Base-by-base conservation (phyloP, 768 basidiomycete genomes). In the Trametopsis cervina region DNA sequence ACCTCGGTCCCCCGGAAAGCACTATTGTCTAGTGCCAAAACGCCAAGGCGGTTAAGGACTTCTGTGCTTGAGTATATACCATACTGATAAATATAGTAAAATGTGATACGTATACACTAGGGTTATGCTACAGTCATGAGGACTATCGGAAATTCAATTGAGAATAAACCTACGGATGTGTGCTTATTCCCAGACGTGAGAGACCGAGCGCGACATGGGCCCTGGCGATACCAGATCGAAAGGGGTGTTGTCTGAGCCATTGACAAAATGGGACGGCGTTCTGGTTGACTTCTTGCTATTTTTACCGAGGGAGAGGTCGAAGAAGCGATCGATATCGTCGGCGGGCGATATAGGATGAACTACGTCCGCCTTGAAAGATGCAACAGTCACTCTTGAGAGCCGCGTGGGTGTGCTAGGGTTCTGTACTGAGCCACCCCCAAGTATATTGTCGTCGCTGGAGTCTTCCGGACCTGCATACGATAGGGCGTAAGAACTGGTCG, bases 1-100 rank as follows among this genome's bases (percentile, higher is more conserved):
- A 81, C 57, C 67, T 84, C 26, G 81, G 81, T 5, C 81, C 81
- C 26, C 79, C 81, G 1, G 81, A 83, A 60, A 80, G 78, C 58
- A 58, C 67, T 15, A 49, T 46, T 20, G 50, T 60, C 13, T 52
- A 40, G 39, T 7, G 15, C 39, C 7, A 22, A n/a, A 40, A 40
- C 18, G 7, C 21, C 39, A 22, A 40, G n/a, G n/a, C n/a, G n/a
- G n/a, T n/a, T n/a, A n/a, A n/a, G n/a, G n/a, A n/a, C n/a, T n/a
- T n/a, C n/a, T n/a, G n/a, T n/a, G n/a, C n/a, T n/a, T n/a, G n/a
- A n/a, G n/a, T n/a, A n/a, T 33, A 15, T 33, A 33, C 29, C 7
- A 33, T 33, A 15, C 9, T 7, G 7, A 15, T 33, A 33, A 33
- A 33, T 33, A 33, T 15, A 33, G 29, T 33, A 33, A 33, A n/a